These are phyloP conservation scores for Picea glauca DNA, from an alignment of 75 land plant species.

Conservation along the genomic window DNA sequence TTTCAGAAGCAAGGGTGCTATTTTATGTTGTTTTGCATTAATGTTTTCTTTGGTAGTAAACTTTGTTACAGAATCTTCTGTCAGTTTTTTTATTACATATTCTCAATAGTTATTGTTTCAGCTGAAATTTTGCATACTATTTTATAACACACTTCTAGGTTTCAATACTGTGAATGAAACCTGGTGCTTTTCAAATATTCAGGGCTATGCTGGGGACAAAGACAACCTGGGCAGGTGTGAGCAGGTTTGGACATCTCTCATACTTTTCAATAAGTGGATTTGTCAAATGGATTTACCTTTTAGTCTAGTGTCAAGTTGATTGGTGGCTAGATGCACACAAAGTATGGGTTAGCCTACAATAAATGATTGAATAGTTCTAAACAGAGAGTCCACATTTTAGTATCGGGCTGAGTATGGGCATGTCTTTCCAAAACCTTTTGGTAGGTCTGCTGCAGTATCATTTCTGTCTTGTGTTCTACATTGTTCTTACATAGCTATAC, in stretches of 20 bases:
- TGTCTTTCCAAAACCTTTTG: neutral
- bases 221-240: constrained; percentile 82
- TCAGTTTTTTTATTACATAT: neutral
- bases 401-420: neutral
- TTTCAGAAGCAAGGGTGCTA: no score
- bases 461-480: neutral
- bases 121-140: neutral
- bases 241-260: constrained; percentile 48
- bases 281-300: neutral
- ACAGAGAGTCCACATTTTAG: neutral
- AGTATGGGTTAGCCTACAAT: neutral
- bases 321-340: neutral
- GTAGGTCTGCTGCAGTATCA: neutral
- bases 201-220: constrained; percentile 76
- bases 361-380: neutral
- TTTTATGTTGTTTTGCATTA: neutral
- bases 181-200: constrained; percentile 6
- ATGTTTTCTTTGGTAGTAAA: neutral
- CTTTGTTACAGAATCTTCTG: neutral
- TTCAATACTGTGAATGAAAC: neutral
- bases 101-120: neutral
- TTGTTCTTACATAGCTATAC: neutral
- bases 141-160: neutral
- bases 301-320: neutral
- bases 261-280: neutral